Conservation (phyloP, 352 stramenopile genomes). For the Pythium aquatile region DNA sequence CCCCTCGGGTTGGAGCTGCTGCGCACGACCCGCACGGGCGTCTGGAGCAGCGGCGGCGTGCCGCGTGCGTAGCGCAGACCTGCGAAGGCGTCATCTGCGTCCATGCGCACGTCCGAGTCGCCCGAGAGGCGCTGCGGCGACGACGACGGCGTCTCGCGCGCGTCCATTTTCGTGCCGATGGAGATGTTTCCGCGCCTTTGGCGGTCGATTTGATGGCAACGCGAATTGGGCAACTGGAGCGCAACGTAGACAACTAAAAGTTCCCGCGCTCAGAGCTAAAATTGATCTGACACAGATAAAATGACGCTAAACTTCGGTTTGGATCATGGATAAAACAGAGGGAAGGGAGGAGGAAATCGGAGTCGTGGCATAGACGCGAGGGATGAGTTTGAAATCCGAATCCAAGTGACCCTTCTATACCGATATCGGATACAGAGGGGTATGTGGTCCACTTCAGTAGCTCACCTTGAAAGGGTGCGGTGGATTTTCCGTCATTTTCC, state of each 20-base stretch:
- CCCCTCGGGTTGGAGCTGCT: not conserved
- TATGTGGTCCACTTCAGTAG: slow-evolving; percentile 2
- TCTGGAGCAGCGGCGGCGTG: slow-evolving; percentile 4
- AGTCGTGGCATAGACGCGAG: slow-evolving; percentile 20
- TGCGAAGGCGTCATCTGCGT: slow-evolving; percentile 6
- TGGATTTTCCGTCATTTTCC: no score
- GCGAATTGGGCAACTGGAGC: not conserved
- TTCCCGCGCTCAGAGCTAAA: slow-evolving; percentile 1
- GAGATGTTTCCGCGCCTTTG: no score
- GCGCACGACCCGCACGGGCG: slow-evolving; percentile 13
- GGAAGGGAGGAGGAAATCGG: not conserved
- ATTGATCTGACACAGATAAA: not conserved
- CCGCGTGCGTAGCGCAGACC: slow-evolving; percentile 4
- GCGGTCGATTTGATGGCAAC: not conserved
- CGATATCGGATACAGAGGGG: slow-evolving; percentile 11
- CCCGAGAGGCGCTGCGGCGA: not conserved
- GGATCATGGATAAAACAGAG: slow-evolving; percentile 4
- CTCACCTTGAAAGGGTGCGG: slow-evolving; percentile 6
- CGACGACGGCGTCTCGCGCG: not conserved
- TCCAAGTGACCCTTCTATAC: slow-evolving; percentile 6
- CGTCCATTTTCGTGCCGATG: no score
- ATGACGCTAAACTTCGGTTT: not conserved
- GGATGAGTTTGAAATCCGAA: slow-evolving; percentile 24
- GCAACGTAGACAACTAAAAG: slow-evolving; percentile 6
- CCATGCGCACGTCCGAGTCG: slow-evolving; percentile 24